Evolutionary conservation across 306 rosid species (phyloP), one percentile per base, ranked within the genome.

Genomic region (Hippophae tibetana): DNA sequence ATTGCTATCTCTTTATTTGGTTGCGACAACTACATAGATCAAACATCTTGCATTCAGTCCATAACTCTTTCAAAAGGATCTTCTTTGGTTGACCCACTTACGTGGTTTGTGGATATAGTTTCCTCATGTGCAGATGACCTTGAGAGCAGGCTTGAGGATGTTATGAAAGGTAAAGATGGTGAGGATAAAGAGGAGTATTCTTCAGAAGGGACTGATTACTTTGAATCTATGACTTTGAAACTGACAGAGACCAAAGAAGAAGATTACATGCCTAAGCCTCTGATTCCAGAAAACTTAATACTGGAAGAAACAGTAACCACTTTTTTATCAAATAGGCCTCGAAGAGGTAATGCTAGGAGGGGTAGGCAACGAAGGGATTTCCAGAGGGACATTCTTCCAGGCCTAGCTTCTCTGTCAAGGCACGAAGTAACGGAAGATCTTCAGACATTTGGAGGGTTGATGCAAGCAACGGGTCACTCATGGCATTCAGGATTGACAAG

Each of bases 381-480:
- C 78, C 99, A 92, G 74, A 79, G 89, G 84, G 99, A 92, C 71
- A 88, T 92, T 69, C 96, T 92, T 66, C 99, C 99, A 1, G 93
- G 96, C 54, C 93, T 92, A 41, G 57, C 79, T 9, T 82, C 99
- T 62, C 69, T 92, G 54, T 88, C 96, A 8, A 85, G 99, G 83
- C 92, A 88, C 42, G 96, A 92, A 78, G 96, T 92, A 52, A 92
- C 96, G 6, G 99, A 88, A 75, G 99, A 92, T 82, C 85, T 92
- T 71, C 99, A 92, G 75, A 86, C 85, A 58, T 92, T 92, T 69
- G 96, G 95, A 54, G 96, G 96, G 65, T 75, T 92, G 68, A 92
- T 88, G 96, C 81, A 81, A 74, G 86, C 96, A 51, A 83, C 83
- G 4, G 96, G 96, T 51, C 87, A 88, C 66, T 63, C 84, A 6